Evolutionary conservation across 2,329 filamentous ascomycete genomes (phyloP).

Genomic region (Penicillium rolfsii): DNA sequence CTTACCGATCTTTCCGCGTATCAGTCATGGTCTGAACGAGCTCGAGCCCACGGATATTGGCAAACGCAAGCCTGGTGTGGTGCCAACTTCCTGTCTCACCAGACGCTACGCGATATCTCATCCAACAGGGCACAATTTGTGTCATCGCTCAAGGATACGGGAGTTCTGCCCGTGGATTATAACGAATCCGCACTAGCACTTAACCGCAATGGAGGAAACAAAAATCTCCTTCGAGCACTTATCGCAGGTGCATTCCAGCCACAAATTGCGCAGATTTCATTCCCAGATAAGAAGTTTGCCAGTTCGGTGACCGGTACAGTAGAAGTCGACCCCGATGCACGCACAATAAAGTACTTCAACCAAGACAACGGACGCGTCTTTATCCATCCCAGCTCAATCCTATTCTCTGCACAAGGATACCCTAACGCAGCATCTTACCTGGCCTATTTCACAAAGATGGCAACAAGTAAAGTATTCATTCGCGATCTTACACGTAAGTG

Average conservation of each 20-base stretch:
- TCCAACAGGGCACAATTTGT: slow-evolving; percentile 86
- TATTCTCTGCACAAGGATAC: slow-evolving; percentile 83
- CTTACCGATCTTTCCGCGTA: slow-evolving; percentile 85
- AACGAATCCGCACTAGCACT: slow-evolving; percentile 31
- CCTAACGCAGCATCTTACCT: slow-evolving; percentile 75
- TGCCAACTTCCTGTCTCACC: slow-evolving; percentile 79
- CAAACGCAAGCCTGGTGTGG: slow-evolving; percentile 72
- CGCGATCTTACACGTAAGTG: slow-evolving; percentile 82
- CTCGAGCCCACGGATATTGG: slow-evolving; percentile 51
- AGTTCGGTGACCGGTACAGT: slow-evolving; percentile 85
- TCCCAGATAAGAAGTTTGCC: slow-evolving; percentile 95
- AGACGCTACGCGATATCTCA: slow-evolving; percentile 84
- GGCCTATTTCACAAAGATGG: slow-evolving; percentile 89
- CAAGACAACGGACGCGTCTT: slow-evolving; percentile 86
- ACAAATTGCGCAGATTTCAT: slow-evolving; percentile 87
- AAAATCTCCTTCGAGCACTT: slow-evolving; percentile 66
- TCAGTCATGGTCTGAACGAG: slow-evolving; percentile 75
- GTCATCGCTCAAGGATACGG: slow-evolving; percentile 80
- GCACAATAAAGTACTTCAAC: slow-evolving; percentile 90
- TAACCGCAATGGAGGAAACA: slow-evolving; percentile 42
- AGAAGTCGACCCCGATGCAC: slow-evolving; percentile 88
- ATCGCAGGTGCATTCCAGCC: slow-evolving; percentile 77
- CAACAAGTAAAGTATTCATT: slow-evolving; percentile 89
- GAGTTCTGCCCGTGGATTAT: slow-evolving; percentile 67
- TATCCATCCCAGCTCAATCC: slow-evolving; percentile 83